phyloP scores from a whole-genome alignment of 1,284 basidiomycete species.

The Omphalotus olearius region DNA sequence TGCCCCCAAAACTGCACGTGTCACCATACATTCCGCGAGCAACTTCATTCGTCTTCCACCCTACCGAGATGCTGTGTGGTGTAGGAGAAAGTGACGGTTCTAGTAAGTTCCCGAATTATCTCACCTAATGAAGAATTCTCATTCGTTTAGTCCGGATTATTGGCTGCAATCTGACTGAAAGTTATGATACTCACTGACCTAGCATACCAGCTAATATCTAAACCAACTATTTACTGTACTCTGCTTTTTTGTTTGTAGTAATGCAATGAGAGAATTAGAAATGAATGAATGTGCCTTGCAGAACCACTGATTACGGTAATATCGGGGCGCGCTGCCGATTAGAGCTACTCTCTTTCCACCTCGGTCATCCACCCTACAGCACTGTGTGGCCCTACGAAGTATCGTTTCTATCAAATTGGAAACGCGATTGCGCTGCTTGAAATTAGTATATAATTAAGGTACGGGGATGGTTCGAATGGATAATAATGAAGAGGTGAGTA shows the following conservation, averaged over 20 bases:
- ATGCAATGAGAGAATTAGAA: background rate
- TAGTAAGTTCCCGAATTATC: conserved; percentile 36
- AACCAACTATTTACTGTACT: background rate
- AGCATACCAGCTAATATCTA: too few species aligned
- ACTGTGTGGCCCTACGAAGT: background rate
- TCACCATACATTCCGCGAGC: conserved; percentile 59
- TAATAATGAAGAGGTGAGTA: background rate
- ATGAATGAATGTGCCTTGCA: background rate
- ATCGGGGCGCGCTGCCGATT: background rate
- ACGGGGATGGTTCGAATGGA: background rate
- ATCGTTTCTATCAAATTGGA: background rate
- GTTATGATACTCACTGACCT: too few species aligned
- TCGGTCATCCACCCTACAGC: background rate
- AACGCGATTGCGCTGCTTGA: too few species aligned
- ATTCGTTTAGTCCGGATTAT: conserved; percentile 35
- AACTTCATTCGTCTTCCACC: conserved; percentile 71
- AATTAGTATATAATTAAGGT: too few species aligned
- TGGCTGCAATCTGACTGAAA: conserved; percentile 33
- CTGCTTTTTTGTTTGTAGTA: background rate
- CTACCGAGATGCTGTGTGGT: conserved; percentile 76
- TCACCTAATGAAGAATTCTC: background rate
- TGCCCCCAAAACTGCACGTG: conserved; percentile 47
- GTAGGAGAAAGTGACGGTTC: conserved; percentile 70
- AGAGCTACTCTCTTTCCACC: background rate
- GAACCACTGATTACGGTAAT: background rate